Percentiles rank a stretch among this genome's conserved stretches.
phyloP scores from a whole-genome alignment of 257 asterid genomes.

The Haberlea rhodopensis region DNA sequence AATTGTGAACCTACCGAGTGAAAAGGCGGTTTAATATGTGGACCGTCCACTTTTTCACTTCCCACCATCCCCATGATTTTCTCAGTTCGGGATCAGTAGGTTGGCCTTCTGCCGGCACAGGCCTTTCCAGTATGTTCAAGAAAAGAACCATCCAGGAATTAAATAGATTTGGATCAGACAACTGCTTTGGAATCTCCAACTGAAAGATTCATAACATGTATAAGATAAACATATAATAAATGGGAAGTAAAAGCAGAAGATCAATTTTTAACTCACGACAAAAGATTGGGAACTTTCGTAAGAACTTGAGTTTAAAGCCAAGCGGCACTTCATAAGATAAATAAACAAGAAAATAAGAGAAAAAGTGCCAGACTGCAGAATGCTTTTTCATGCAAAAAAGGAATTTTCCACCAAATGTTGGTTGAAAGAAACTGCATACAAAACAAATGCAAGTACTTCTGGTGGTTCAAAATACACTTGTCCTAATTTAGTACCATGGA shows the following conservation, averaged over 20 bases:
- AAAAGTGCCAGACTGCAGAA: neutral
- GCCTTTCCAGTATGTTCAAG: slow-evolving; percentile 84
- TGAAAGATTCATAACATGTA: slow-evolving; percentile 28
- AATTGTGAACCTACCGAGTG: slow-evolving; percentile 57
- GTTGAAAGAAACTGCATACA: neutral
- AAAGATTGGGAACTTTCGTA: neutral
- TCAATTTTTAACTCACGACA: neutral
- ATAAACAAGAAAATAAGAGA: slow-evolving; percentile 2
- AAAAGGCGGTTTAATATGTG: slow-evolving; percentile 90
- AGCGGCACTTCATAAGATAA: neutral
- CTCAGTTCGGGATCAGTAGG: slow-evolving; percentile 85
- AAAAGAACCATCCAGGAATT: slow-evolving; percentile 96
- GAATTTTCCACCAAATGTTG: neutral
- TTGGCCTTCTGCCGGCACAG: slow-evolving; percentile 91
- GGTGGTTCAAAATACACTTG: slow-evolving; percentile 4
- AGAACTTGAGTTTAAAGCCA: neutral
- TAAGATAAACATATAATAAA: neutral
- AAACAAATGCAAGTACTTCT: neutral
- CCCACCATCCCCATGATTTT: slow-evolving; percentile 99
- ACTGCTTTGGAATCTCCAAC: slow-evolving; percentile 95
- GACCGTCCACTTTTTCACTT: slow-evolving; percentile 97
- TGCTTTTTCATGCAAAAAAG: slow-evolving; percentile 2
- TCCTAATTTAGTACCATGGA: slow-evolving; percentile 15
- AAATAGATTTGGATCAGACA: slow-evolving; percentile 83
- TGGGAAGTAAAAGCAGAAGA: slow-evolving; percentile 9